A percentile compares a stretch with the other conserved stretches of the same genome.
Evolutionary conservation across 495 filamentous ascomycete genomes (phyloP).

Genomic region (Penicillium psychrofluorescens): DNA sequence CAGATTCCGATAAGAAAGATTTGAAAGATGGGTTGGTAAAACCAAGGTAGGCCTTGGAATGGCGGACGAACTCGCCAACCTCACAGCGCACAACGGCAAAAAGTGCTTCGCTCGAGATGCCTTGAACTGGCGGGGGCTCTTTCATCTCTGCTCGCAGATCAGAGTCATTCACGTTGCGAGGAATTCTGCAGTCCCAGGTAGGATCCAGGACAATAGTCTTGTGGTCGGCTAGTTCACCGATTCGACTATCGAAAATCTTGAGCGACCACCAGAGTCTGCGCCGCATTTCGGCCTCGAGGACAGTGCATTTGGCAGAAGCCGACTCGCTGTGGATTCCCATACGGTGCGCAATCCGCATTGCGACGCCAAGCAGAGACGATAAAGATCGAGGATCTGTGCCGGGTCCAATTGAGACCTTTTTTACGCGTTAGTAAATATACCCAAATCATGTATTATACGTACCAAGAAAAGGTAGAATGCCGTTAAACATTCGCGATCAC

Average conservation of each 20-base stretch:
- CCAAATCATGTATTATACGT: constrained; percentile 9
- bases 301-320: constrained; percentile 14
- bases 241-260: constrained; percentile 43
- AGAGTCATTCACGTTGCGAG: constrained; percentile 50
- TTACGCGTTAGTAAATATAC: background rate
- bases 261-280: constrained; percentile 56
- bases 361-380: constrained; percentile 44
- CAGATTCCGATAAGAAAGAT: constrained; percentile 4
- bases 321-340: constrained; percentile 47
- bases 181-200: constrained; percentile 48
- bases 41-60: constrained; percentile 39
- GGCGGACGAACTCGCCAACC: constrained; percentile 41
- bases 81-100: constrained; percentile 45
- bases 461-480: constrained; percentile 57
- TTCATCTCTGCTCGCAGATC: constrained; percentile 48
- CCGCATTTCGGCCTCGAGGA: constrained; percentile 50
- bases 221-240: constrained; percentile 36
- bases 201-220: constrained; percentile 31
- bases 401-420: constrained; percentile 41
- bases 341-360: constrained; percentile 47
- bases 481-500: constrained; percentile 49
- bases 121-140: constrained; percentile 22
- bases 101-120: constrained; percentile 39
- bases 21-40: constrained; percentile 42
- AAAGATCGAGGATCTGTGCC: constrained; percentile 44